Conservation (phyloP, 1,284 basidiomycete genomes). For the Ustilago sp. region DNA sequence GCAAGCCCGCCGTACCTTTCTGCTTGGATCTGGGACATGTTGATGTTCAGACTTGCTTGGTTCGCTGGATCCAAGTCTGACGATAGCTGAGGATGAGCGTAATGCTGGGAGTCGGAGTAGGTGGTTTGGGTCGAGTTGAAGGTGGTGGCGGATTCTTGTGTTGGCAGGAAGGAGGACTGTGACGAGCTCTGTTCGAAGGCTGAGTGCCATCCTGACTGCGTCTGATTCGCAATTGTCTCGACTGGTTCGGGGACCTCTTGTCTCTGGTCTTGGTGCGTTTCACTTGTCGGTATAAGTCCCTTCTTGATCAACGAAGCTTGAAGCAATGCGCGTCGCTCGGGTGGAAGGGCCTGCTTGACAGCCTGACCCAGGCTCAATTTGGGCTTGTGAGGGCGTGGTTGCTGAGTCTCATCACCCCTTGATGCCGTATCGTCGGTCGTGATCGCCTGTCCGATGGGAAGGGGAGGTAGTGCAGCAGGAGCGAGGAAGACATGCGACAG, state of each 20-base stretch:
- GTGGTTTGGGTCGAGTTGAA: background rate
- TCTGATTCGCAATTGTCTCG: background rate
- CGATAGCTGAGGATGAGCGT: background rate
- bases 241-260: background rate
- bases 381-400: background rate
- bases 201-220: background rate
- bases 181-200: background rate
- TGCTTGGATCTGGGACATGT: constrained; percentile 4
- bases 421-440: constrained; percentile 16
- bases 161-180: background rate
- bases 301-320: constrained; percentile 24
- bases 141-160: background rate
- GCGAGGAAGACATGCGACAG: constrained; percentile 15
- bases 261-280: background rate
- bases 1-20: constrained; percentile 5
- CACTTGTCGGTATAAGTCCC: background rate
- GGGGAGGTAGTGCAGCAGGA: constrained; percentile 14
- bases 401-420: background rate
- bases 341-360: constrained; percentile 35
- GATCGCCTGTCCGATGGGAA: constrained; percentile 39
- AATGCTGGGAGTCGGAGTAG: background rate
- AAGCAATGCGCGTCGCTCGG: constrained; percentile 31
- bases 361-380: constrained; percentile 25
- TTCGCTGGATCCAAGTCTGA: constrained; percentile 10
- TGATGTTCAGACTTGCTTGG: constrained; percentile 15